Percentiles rank a stretch among this genome's conserved stretches.
These are phyloP conservation scores for Musa schizocarpa DNA, from an alignment of 176 grass and related monocot species.

Conservation along the genomic window DNA sequence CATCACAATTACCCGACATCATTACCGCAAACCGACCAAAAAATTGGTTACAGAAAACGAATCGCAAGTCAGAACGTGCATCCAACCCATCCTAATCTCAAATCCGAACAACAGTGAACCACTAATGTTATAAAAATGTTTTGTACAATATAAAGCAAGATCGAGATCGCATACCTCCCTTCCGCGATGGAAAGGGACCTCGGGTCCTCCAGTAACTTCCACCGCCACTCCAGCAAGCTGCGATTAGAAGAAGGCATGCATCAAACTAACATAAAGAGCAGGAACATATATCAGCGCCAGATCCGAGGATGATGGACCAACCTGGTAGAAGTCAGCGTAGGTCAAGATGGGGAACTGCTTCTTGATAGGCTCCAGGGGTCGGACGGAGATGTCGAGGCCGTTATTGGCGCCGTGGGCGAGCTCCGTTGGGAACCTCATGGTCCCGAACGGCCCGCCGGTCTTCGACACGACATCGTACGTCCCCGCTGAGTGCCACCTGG, in stretches of 20 bases:
- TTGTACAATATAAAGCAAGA: not conserved
- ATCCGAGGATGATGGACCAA: not conserved
- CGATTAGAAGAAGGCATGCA: too few relatives aligned
- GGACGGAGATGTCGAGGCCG: not conserved
- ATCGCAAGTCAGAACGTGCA: too few relatives aligned
- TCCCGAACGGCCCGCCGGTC: slow-evolving; percentile 15
- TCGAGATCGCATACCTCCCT: slow-evolving; percentile 6
- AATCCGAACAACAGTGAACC: too few relatives aligned
- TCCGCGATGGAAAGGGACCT: slow-evolving; percentile 12
- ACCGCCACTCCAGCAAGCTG: slow-evolving; percentile 16
- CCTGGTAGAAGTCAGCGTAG: slow-evolving; percentile 22
- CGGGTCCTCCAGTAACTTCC: slow-evolving; percentile 14
- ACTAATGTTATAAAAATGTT: not conserved
- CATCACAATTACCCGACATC: too few relatives aligned
- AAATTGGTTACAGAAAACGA: too few relatives aligned
- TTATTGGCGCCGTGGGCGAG: slow-evolving; percentile 1
- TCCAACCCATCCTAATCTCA: too few relatives aligned
- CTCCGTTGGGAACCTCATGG: slow-evolving; percentile 1
- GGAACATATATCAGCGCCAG: not conserved
- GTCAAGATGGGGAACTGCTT: slow-evolving; percentile 8
- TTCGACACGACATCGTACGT: not conserved
- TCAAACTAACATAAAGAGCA: not conserved
- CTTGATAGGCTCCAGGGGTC: slow-evolving; percentile 18
- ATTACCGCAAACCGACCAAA: too few relatives aligned
- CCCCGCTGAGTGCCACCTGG: slow-evolving; percentile 19